These are phyloP conservation scores for Acanthamoeba royreba DNA, from an alignment of 208 protist species.

Conservation along the genomic window DNA sequence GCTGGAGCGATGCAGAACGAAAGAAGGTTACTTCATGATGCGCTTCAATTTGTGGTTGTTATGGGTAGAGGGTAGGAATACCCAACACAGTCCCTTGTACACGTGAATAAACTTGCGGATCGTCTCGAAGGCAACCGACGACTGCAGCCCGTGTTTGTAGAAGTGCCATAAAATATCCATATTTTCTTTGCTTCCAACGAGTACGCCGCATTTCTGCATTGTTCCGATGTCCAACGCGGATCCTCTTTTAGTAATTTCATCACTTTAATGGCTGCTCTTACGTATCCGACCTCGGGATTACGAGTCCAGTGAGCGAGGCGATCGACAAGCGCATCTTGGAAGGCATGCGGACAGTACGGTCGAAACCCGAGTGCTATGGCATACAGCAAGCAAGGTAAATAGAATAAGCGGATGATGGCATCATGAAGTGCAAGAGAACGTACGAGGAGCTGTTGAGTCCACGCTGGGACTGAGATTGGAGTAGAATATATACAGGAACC, in stretches of 20 bases:
- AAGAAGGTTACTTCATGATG: background rate
- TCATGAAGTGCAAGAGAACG: too few relatives aligned
- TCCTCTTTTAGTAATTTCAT: background rate
- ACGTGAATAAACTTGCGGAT: constrained; percentile 31
- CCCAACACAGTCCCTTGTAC: background rate
- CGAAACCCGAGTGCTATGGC: background rate
- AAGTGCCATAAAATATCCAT: background rate
- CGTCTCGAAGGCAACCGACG: background rate
- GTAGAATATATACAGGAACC: background rate
- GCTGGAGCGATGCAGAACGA: background rate
- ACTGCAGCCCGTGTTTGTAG: background rate
- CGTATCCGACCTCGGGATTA: background rate
- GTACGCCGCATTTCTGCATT: background rate
- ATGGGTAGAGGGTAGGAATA: background rate
- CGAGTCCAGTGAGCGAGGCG: background rate
- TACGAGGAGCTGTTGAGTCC: background rate
- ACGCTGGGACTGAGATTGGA: background rate
- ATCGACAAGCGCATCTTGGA: background rate
- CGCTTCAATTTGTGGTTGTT: background rate
- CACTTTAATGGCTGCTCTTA: background rate
- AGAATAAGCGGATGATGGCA: too few relatives aligned
- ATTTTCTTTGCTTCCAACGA: background rate
- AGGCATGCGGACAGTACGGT: background rate
- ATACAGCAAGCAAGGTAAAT: too few relatives aligned
- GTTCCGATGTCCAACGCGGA: background rate